Conservation (phyloP, 768 basidiomycete genomes). For the Rossbeevera mucosa region DNA sequence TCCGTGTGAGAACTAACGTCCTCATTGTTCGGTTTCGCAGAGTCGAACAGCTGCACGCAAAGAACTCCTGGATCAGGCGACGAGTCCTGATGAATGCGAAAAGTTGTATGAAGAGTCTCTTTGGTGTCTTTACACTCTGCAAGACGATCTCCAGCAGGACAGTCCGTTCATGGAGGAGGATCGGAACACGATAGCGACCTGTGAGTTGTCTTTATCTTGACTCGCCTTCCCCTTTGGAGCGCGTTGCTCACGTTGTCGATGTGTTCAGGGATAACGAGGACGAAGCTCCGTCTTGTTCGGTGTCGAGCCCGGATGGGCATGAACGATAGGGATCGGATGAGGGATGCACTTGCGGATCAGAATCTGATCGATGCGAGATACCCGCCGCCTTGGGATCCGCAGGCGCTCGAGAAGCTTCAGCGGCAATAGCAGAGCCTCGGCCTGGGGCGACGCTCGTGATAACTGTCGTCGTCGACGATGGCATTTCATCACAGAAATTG, state of each 20-base stretch:
- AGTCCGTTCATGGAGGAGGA: constrained; percentile 87
- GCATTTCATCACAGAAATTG: neutral
- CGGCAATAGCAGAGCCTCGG: constrained; percentile 21
- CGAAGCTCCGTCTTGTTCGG: constrained; percentile 75
- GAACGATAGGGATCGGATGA: constrained; percentile 66
- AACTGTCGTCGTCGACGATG: neutral
- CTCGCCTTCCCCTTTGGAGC: neutral
- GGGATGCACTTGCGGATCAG: constrained; percentile 73
- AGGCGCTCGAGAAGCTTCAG: constrained; percentile 31
- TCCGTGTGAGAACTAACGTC: neutral
- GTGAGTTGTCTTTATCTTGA: constrained; percentile 37
- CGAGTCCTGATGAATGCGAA: constrained; percentile 79
- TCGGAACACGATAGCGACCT: constrained; percentile 69
- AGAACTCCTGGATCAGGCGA: constrained; percentile 78
- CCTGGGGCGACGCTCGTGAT: constrained; percentile 9
- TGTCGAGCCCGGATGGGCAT: constrained; percentile 75
- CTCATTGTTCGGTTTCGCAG: constrained; percentile 37
- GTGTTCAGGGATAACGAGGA: constrained; percentile 72
- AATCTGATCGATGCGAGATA: constrained; percentile 69
- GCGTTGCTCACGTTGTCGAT: neutral
- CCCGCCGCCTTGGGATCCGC: constrained; percentile 69
- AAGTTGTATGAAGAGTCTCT: constrained; percentile 92
- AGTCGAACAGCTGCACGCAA: constrained; percentile 90
- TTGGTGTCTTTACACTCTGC: constrained; percentile 89
- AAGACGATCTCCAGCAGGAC: constrained; percentile 82